Base-by-base conservation (phyloP, 805 yeast species). In the Peterozyma toletana region DNA sequence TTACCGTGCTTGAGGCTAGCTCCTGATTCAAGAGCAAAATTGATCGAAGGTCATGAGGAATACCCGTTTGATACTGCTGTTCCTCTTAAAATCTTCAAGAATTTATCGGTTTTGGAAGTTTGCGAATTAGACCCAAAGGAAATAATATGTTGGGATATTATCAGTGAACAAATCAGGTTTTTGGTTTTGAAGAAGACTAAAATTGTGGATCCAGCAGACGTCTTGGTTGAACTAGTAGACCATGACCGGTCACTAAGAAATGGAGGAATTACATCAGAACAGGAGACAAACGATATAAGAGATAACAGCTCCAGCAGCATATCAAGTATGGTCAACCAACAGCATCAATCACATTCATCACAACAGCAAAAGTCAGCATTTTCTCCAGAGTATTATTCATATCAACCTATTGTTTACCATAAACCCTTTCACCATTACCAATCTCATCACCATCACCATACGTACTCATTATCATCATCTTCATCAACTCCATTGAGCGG, bases 11-110 rank as follows among this genome's bases (percentile, higher is more conserved):
- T 80, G 41, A 62, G 83, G 33, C 56, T 80, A 44, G 73, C 80
- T 11, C 81, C 82, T 10, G 82, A 78, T 48, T 68, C 77, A 6
- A 77, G 77, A 48, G 73, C 82, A 14, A 73, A 68, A 48, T 62
- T 77, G 37, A 80, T 80, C 29, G 71, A 67, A 40, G 79, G 80
- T 2, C 81, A 78, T 56, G 85, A 80, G 53, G 86, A 80, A 54
- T 80, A 75, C 54, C 87, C 86, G 0, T 80, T 82, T 56, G 87
- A 81, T 53, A 78, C 86, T 3, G 72, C 83, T 4, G 80, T 82
- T 9, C 86, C 87, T 2, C 56, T 81, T n/a, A 63, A 63, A 35
- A 67, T 77, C 58, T 81, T 80, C 58, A 79, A 78, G 48, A 81
- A 78, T 53, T 60, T 80, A 39, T 76, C 79, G 40, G 83, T 80